A percentile compares a stretch with the other conserved stretches of the same genome.
These are phyloP conservation scores for Penicillium verhagenii DNA, from an alignment of 495 filamentous ascomycete species.

Conservation along the genomic window DNA sequence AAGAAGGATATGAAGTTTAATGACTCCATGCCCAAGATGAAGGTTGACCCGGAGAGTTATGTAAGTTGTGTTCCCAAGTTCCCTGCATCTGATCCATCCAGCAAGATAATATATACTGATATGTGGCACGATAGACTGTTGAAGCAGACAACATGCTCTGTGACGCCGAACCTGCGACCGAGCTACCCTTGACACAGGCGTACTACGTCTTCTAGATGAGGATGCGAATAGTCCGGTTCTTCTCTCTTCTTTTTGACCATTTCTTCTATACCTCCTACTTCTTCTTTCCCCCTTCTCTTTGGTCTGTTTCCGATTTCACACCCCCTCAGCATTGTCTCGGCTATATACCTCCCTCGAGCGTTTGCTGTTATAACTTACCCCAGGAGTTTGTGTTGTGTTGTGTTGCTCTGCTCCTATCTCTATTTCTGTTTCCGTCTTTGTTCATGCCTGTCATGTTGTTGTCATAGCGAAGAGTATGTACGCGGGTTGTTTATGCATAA, in stretches of 20 bases:
- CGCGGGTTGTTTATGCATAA: slow-evolving; percentile 3
- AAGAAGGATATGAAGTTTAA: slow-evolving; percentile 97
- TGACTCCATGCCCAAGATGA: slow-evolving; percentile 84
- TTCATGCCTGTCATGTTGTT: slow-evolving; percentile 1
- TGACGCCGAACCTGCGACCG: slow-evolving; percentile 68
- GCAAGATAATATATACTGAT: neutral
- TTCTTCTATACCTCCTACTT: neutral
- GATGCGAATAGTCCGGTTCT: neutral
- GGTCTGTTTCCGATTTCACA: neutral
- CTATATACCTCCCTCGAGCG: slow-evolving; percentile 24
- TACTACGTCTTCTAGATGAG: slow-evolving; percentile 71
- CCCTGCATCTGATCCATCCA: too few species aligned
- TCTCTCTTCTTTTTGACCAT: neutral
- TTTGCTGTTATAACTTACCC: slow-evolving; percentile 14
- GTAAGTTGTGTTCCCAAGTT: slow-evolving; percentile 32
- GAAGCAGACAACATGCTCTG: slow-evolving; percentile 82
- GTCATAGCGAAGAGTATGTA: slow-evolving; percentile 11
- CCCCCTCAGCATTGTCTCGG: slow-evolving; percentile 10
- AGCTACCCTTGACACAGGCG: slow-evolving; percentile 76
- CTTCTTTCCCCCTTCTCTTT: neutral
- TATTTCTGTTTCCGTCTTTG: neutral
- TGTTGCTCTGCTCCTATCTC: neutral
- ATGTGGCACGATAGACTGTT: slow-evolving; percentile 48
- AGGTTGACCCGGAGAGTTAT: slow-evolving; percentile 90
- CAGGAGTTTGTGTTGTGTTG: slow-evolving; percentile 6